A percentile compares a stretch with the other conserved stretches of the same genome.
Evolutionary conservation across 1,284 basidiomycete genomes (phyloP).

Genomic region (Grifola frondosa): DNA sequence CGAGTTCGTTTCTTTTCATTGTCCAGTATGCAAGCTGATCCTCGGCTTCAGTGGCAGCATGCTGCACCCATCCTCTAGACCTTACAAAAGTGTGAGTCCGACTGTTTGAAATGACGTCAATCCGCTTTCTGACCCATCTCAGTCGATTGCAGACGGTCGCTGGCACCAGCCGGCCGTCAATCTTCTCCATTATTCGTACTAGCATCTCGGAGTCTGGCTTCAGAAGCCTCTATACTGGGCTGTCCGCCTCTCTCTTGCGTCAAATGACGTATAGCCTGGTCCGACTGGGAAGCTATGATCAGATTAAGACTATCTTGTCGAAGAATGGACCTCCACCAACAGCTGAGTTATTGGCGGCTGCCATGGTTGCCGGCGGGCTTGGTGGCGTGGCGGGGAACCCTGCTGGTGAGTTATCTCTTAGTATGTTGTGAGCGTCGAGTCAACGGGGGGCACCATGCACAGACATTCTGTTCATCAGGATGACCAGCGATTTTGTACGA

Average conservation of each 20-base stretch:
- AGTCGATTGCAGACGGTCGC: slow-evolving; percentile 75
- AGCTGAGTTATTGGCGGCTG: slow-evolving; percentile 57
- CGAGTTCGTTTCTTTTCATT: slow-evolving; percentile 18
- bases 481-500: slow-evolving; percentile 84
- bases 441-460: background rate
- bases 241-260: slow-evolving; percentile 82
- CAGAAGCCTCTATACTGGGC: slow-evolving; percentile 77
- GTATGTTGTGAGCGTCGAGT: background rate
- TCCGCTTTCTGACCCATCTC: slow-evolving; percentile 1
- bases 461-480: slow-evolving; percentile 81
- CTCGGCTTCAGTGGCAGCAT: slow-evolving; percentile 70
- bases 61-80: slow-evolving; percentile 84
- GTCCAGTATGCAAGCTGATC: slow-evolving; percentile 4
- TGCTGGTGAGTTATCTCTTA: slow-evolving; percentile 48
- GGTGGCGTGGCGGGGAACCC: slow-evolving; percentile 82
- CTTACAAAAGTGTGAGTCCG: slow-evolving; percentile 78
- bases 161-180: slow-evolving; percentile 51
- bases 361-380: slow-evolving; percentile 73
- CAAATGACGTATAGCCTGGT: slow-evolving; percentile 94
- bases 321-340: slow-evolving; percentile 49
- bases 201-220: slow-evolving; percentile 65
- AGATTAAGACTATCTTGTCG: slow-evolving; percentile 60
- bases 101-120: background rate
- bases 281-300: slow-evolving; percentile 83
- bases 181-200: slow-evolving; percentile 52